Evolutionary conservation across 257 asterid genomes (phyloP), one percentile per base, ranked within the genome.

Genomic region (Solanum clarkiae): DNA sequence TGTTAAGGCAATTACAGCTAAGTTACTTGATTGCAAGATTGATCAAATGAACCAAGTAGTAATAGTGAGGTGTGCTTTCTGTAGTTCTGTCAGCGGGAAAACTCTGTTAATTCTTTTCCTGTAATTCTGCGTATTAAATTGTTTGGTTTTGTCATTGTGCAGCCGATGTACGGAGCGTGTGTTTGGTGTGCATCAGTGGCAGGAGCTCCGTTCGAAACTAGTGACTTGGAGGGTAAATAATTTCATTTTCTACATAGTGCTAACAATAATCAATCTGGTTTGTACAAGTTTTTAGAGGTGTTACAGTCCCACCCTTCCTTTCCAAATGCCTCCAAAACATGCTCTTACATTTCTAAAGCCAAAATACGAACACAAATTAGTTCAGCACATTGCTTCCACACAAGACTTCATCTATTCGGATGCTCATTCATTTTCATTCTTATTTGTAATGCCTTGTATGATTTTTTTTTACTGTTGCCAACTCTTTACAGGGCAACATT

Each of bases 11-110:
- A 93, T 95, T 84, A 92, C 97, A 10, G 93, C 93, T 29, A 95
- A 95, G 92, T 89, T 95, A 79, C 75, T 97, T 45, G 97, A 92
- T 86, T 94, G 99, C 88, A 95, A 93, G 92, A 95, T 97, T 49
- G 99, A 95, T 89, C 99, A 97, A 83, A 92, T 95, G 93, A 95
- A 97, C 84, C 91, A 93, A 91, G 91, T 89, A 40, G 91, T 95
- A 84, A 87, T 91, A 49, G 97, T 97, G 87, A 95, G 97, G 98
- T 96, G 90, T 51, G 85, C 44, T 65, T 17, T 63, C 66, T 29
- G 8, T 56, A 72, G 62, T 11, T 84, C 40, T 36, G 62, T 53
- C 62, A 8, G 55, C 51, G 44, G 54, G 42, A 22, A 49, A 75
- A 13, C 47, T 86, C 20, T 42, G 20, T 80, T 40, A 49, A 69